Conservation (phyloP, 164 flowering plant genomes). For the Pachysandra terminalis region DNA sequence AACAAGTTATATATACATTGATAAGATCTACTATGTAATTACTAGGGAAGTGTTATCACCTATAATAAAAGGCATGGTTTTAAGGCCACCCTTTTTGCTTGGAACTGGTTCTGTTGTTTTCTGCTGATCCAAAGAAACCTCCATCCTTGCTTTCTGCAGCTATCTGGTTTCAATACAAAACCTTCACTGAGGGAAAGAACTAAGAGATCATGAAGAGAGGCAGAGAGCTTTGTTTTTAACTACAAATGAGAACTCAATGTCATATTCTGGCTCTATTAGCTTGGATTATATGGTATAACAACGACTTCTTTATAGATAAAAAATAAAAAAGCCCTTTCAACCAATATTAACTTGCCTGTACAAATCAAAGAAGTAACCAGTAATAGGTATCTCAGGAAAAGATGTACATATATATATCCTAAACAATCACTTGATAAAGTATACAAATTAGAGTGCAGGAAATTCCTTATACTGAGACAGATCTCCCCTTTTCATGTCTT, state of each 20-base stretch:
- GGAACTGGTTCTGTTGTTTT: not conserved
- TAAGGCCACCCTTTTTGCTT: slow-evolving; percentile 39
- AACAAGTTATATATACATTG: too few relatives aligned
- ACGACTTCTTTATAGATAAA: too few relatives aligned
- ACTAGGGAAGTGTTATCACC: slow-evolving; percentile 13
- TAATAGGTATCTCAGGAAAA: too few relatives aligned
- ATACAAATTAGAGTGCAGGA: not conserved
- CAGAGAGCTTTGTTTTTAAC: not conserved
- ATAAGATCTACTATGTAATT: too few relatives aligned
- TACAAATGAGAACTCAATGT: too few relatives aligned
- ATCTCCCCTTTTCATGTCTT: not conserved
- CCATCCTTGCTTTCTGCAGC: not conserved
- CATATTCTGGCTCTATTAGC: too few relatives aligned
- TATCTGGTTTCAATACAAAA: not conserved
- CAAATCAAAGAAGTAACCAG: too few relatives aligned
- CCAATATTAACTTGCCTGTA: too few relatives aligned
- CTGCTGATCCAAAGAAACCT: slow-evolving; percentile 1
- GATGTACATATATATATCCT: too few relatives aligned
- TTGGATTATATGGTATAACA: too few relatives aligned
- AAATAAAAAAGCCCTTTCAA: too few relatives aligned
- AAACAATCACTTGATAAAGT: not conserved
- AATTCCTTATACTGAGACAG: not conserved
- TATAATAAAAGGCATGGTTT: slow-evolving; percentile 51
- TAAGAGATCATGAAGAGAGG: not conserved
- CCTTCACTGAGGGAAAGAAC: not conserved